Evolutionary conservation across 2,329 filamentous ascomycete genomes (phyloP).

Genomic region (Bretziella fagacearum): DNA sequence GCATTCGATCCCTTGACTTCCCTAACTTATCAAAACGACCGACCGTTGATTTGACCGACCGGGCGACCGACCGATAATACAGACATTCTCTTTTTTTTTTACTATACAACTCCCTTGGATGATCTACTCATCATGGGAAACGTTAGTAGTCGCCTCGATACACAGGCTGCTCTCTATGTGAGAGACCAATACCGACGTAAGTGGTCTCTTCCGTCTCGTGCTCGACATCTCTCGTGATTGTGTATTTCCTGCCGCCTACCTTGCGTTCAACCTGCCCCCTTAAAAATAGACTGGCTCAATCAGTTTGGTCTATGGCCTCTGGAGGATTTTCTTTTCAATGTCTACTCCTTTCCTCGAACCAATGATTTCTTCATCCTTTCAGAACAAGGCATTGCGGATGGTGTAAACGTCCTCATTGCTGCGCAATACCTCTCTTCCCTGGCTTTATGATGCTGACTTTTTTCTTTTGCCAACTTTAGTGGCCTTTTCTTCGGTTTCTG

Average conservation of each 20-base stretch:
- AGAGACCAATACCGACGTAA: constrained; percentile 84
- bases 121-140: constrained; percentile 58
- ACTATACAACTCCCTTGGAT: constrained; percentile 11
- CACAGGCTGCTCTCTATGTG: constrained; percentile 63
- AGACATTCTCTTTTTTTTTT: not conserved
- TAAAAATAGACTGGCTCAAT: not conserved
- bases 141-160: constrained; percentile 75
- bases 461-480: constrained; percentile 36
- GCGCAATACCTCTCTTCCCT: not conserved
- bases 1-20: not conserved
- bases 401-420: no score
- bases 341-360: no score
- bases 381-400: no score
- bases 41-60: not conserved
- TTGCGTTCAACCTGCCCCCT: not conserved
- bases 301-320: no score
- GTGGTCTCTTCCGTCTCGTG: constrained; percentile 22
- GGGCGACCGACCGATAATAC: not conserved
- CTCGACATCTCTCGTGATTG: no score
- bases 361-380: no score
- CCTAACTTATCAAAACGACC: not conserved
- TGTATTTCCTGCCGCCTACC: no score
- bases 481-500: constrained; percentile 64
- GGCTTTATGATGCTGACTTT: not conserved
- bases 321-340: no score